phyloP scores from a whole-genome alignment of 495 filamentous ascomycete genomes.

The Ramalina peruviana region DNA sequence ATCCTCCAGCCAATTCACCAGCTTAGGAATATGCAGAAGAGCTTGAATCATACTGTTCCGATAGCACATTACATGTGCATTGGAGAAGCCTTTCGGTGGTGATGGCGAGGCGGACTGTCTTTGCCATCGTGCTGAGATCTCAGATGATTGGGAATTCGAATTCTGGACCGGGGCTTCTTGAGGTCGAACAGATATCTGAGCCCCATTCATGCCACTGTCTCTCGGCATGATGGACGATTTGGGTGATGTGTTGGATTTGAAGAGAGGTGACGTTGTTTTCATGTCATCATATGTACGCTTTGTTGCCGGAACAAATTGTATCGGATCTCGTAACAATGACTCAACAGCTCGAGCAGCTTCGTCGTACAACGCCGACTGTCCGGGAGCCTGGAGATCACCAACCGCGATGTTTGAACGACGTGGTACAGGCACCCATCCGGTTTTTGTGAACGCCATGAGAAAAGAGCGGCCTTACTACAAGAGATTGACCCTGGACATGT shows the following conservation, averaged over 20 bases:
- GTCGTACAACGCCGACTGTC: neutral
- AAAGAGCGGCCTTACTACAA: too few relatives aligned
- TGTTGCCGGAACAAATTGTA: neutral
- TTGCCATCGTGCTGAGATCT: neutral
- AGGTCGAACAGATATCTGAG: neutral
- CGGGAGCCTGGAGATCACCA: too few relatives aligned
- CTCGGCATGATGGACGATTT: neutral
- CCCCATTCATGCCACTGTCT: neutral
- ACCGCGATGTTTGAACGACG: too few relatives aligned
- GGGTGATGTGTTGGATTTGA: neutral
- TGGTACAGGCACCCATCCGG: neutral
- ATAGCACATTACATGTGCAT: constrained; percentile 24
- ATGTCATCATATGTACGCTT: neutral
- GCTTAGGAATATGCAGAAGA: constrained; percentile 27
- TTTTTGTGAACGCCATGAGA: too few relatives aligned
- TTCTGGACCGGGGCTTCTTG: neutral
- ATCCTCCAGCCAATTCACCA: constrained; percentile 25
- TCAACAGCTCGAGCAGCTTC: neutral
- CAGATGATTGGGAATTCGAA: neutral
- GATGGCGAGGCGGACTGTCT: too few relatives aligned
- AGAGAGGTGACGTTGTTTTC: neutral
- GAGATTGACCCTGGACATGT: neutral
- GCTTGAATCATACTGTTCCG: constrained; percentile 26
- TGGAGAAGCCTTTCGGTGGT: constrained; percentile 2
- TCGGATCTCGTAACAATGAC: neutral